Conservation (phyloP, 78 protist genomes). For the Dictyostelium brefeldianum region DNA sequence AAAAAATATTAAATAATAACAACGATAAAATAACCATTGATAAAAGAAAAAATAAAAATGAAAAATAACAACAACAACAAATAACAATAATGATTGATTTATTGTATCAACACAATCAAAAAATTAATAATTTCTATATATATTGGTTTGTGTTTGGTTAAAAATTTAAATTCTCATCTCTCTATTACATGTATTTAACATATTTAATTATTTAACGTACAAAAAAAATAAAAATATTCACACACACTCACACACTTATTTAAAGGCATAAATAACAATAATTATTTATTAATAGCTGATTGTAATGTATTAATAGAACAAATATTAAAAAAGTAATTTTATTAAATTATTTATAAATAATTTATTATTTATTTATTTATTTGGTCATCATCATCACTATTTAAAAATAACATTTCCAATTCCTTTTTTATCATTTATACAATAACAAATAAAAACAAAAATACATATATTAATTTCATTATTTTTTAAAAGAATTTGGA, state of each 20-base stretch:
- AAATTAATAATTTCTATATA: not conserved
- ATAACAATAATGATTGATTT: too few relatives aligned
- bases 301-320: conserved; percentile 6
- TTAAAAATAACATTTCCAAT: not conserved
- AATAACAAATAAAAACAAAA: too few relatives aligned
- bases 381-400: too few relatives aligned
- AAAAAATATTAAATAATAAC: too few relatives aligned
- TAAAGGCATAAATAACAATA: not conserved
- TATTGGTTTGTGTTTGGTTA: too few relatives aligned
- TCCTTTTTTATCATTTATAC: not conserved
- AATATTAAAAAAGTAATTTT: not conserved
- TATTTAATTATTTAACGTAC: not conserved
- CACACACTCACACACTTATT: not conserved
- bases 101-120: not conserved
- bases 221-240: not conserved
- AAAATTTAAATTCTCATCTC: too few relatives aligned
- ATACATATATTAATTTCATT: too few relatives aligned
- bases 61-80: too few relatives aligned
- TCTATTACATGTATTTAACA: not conserved
- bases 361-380: not conserved
- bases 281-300: conserved; percentile 8
- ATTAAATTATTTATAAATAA: not conserved
- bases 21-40: too few relatives aligned
- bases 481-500: too few relatives aligned
- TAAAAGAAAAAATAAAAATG: too few relatives aligned